Conservation (phyloP, 495 filamentous ascomycete species). For the Rhypophila decipiens region DNA sequence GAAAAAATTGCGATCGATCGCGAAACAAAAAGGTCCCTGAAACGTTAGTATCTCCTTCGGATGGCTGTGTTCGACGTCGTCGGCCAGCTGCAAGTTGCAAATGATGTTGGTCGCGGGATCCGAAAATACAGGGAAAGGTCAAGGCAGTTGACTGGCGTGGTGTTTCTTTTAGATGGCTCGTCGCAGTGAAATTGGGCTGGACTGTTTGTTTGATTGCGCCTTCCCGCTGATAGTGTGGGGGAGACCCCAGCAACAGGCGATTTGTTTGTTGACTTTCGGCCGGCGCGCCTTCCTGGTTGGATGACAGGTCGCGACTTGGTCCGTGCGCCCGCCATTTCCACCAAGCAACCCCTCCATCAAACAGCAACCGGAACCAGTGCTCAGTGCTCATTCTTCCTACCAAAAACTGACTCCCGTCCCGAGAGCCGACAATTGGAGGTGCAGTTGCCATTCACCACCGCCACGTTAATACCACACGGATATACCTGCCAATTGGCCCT, state of each 20-base stretch:
- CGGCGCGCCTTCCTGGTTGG: constrained; percentile 6
- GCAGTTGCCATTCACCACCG: not conserved
- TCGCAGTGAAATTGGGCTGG: constrained; percentile 3
- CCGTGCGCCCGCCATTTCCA: constrained; percentile 9
- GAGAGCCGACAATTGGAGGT: not conserved
- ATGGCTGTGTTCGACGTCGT: constrained; percentile 4
- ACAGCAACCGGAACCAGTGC: not conserved
- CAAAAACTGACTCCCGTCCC: not conserved
- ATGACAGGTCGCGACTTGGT: constrained; percentile 16
- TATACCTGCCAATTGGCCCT: constrained; percentile 9
- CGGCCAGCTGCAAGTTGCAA: constrained; percentile 11
- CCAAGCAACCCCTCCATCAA: constrained; percentile 15
- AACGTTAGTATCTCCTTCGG: not conserved
- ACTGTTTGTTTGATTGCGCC: not conserved
- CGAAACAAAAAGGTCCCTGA: too few species aligned
- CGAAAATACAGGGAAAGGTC: constrained; percentile 1
- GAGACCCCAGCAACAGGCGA: constrained; percentile 37
- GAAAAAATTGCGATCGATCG: constrained; percentile 5
- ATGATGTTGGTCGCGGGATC: constrained; percentile 7
- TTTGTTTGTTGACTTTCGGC: constrained; percentile 35
- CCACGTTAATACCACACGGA: constrained; percentile 1
- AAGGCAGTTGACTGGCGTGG: constrained; percentile 1
- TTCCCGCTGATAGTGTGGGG: constrained; percentile 3
- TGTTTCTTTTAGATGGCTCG: constrained; percentile 1
- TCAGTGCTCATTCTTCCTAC: not conserved